A percentile compares a stretch with the other conserved stretches of the same genome.
Conservation (phyloP, 129 eudicot species). For the Deinandra increscens region DNA sequence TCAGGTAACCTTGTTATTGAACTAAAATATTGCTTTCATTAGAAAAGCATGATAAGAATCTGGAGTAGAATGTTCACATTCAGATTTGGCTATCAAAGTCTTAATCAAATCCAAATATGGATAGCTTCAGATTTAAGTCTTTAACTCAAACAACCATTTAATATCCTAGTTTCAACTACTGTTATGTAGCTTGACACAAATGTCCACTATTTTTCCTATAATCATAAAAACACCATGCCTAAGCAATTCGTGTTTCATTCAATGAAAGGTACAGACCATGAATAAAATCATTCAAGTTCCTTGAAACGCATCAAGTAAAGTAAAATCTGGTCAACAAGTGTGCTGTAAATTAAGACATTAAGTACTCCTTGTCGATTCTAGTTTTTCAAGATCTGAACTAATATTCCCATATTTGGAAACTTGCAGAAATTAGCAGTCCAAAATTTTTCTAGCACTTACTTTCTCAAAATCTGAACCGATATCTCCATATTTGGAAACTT, state of each 20-base stretch:
- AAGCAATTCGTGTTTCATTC: background rate
- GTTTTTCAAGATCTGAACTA: background rate
- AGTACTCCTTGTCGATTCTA: background rate
- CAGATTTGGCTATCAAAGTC: background rate
- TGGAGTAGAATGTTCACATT: background rate
- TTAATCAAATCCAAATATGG: background rate
- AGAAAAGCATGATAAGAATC: background rate
- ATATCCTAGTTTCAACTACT: background rate
- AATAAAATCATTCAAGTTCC: constrained; percentile 3
- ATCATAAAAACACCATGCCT: background rate
- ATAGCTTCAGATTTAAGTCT: background rate
- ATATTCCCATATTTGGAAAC: constrained; percentile 2
- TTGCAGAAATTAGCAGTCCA: background rate
- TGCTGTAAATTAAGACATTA: background rate
- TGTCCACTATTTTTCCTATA: background rate
- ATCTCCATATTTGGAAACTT: constrained; percentile 4
- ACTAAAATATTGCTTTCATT: background rate
- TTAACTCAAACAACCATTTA: background rate
- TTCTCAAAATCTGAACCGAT: background rate
- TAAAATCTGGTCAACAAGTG: constrained; percentile 1
- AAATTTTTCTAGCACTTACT: background rate
- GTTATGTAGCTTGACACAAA: background rate
- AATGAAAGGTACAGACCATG: constrained; percentile 9
- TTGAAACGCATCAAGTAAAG: constrained; percentile 6
- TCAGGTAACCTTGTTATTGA: background rate